phyloP scores from a whole-genome alignment of 352 stramenopile genomes.

The Globisporangium rhizosaccharum region DNA sequence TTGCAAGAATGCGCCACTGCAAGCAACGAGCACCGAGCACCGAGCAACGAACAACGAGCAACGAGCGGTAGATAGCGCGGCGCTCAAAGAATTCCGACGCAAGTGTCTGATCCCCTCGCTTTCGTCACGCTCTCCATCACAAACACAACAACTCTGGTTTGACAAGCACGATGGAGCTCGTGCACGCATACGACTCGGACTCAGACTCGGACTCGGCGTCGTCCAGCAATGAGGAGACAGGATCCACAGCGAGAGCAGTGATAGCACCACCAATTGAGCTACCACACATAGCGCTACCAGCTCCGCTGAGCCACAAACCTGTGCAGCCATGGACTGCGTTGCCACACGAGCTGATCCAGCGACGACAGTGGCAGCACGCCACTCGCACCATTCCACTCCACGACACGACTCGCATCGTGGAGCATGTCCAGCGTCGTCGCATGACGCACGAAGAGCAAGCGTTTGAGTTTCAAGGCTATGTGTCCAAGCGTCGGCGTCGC shows the following conservation, averaged over 20 bases:
- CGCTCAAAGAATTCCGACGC: not conserved
- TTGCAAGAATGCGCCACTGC: not conserved
- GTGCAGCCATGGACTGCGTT: not conserved
- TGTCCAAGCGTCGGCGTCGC: slow-evolving; percentile 18
- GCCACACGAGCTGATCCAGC: not conserved
- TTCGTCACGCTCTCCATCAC: not conserved
- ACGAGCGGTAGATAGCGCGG: not conserved
- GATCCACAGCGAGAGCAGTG: not conserved
- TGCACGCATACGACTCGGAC: slow-evolving; percentile 10
- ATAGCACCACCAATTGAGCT: not conserved
- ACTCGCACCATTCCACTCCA: not conserved
- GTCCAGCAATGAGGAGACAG: slow-evolving; percentile 4
- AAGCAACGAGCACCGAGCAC: not conserved
- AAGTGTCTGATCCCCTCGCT: not conserved
- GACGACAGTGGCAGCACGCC: not conserved
- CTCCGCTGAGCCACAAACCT: not conserved
- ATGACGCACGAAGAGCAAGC: slow-evolving; percentile 14
- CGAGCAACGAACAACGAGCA: not conserved
- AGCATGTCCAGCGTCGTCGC: not conserved
- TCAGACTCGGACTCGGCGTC: not conserved
- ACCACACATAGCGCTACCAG: not conserved
- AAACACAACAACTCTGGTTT: not conserved
- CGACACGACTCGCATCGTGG: not conserved
- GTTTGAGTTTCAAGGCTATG: slow-evolving; percentile 32
- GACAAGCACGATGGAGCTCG: slow-evolving; percentile 12